Conservation (phyloP, 768 basidiomycete genomes). For the Lactarius deliciosus region DNA sequence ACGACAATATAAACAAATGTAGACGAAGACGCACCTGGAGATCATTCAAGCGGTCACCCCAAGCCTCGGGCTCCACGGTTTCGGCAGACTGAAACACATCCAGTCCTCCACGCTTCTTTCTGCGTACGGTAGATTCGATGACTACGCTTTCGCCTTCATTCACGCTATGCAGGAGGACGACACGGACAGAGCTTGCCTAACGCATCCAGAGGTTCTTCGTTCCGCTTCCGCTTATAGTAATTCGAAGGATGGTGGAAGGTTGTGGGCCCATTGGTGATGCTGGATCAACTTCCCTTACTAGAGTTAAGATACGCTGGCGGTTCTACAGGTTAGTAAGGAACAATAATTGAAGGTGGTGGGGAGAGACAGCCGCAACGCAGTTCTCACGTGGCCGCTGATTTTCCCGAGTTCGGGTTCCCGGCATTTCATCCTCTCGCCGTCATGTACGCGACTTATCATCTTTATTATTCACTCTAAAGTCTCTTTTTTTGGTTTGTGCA, state of each 20-base stretch:
- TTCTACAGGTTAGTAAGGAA: background rate
- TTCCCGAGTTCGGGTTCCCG: no score
- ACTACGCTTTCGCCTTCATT: constrained; percentile 40
- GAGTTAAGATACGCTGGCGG: background rate
- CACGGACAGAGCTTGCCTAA: constrained; percentile 50
- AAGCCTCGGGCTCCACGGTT: constrained; percentile 68
- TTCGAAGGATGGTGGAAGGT: constrained; percentile 70
- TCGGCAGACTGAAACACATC: constrained; percentile 81
- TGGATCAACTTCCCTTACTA: constrained; percentile 25
- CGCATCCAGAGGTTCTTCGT: constrained; percentile 80
- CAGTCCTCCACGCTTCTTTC: constrained; percentile 52
- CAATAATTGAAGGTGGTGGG: no score
- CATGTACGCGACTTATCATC: no score
- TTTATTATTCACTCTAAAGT: no score
- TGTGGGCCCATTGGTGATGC: constrained; percentile 32
- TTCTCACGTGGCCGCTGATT: background rate
- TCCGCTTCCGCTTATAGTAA: constrained; percentile 69
- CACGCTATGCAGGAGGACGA: constrained; percentile 20
- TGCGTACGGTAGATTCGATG: constrained; percentile 57
- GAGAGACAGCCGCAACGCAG: background rate
- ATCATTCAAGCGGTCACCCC: constrained; percentile 61
- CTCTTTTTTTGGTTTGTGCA: no score
- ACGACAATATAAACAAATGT: background rate
- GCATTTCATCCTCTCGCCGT: no score
- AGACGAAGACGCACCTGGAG: constrained; percentile 54